Base-by-base conservation (phyloP, 2,329 filamentous ascomycete species). In the Xylaria hypoxylon region DNA sequence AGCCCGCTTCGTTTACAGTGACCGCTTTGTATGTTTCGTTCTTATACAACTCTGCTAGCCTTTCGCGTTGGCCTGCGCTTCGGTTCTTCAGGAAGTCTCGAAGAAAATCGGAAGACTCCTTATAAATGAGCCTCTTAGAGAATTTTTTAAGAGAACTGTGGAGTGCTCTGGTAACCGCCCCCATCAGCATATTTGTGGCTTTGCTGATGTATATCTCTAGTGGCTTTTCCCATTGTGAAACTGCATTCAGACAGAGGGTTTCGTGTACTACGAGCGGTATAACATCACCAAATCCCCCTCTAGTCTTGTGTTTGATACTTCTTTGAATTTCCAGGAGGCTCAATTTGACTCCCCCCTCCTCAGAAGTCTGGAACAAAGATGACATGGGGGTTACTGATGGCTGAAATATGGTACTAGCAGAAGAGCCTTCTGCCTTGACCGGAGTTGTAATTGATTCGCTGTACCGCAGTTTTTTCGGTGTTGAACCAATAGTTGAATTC, bases 251-350 rank as follows among this genome's bases (percentile, higher is more conserved):
- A 45, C 85, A 87, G 5, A 91, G 79, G 0, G 81, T 80, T 28
- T 87, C 84, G 33, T 88, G 86, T 0, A 90, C 87, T 31, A 86
- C 84, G 0, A 86, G 82, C 0, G 88, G 84, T 0, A 87, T 84
- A 1, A 87, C 81, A 2, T 84, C 83, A 0, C 86, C 85, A 62
- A 88, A 81, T 0, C 88, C 87, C 0, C 85, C 83, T 33, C 80
- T 81, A 19, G 83, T 85, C 13, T 85, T 85, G 2, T 80, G 77
- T 26, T 80, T 77, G 26, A 90, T 88, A 6, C 87, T 81, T 0
- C 81, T 76, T 0, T 83, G 82, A 0, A 91, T 85, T 38, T 83
- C 77, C 2, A 77, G 75, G 0, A 87, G 51, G 19, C 42, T 56
- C 7, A 70, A 5, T 22, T 22, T 38, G 10, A 48, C 11, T 17